These are phyloP conservation scores for Ampelomyces quisqualis DNA, from an alignment of 2,329 filamentous ascomycete species.

Conservation along the genomic window DNA sequence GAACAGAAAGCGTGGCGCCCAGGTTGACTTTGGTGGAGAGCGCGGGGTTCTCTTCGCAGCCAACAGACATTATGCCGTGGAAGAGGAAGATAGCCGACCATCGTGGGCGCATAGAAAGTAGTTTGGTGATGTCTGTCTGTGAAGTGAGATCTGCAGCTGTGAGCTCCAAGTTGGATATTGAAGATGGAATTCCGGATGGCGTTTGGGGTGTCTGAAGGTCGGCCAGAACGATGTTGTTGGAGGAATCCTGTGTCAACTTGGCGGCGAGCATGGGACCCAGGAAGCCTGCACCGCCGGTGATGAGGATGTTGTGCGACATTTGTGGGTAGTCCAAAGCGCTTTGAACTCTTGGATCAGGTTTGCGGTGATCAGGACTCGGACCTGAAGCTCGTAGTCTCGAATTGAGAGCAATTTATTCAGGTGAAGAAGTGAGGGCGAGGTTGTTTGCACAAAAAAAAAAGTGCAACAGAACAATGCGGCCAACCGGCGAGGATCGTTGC, in stretches of 20 bases:
- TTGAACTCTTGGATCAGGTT: not conserved
- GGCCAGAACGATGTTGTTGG: constrained; percentile 3
- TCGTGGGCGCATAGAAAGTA: constrained; percentile 3
- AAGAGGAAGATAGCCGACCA: constrained; percentile 51
- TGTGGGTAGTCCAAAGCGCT: not conserved
- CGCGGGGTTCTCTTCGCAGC: constrained; percentile 59
- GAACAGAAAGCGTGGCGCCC: constrained; percentile 55
- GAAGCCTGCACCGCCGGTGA: constrained; percentile 6
- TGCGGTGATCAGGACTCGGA: not conserved
- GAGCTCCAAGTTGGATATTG: constrained; percentile 1
- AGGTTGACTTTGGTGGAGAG: constrained; percentile 60
- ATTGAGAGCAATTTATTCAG: not conserved
- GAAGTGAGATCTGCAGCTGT: not conserved
- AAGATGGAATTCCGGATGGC: constrained; percentile 2
- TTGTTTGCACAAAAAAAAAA: not conserved
- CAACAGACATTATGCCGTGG: constrained; percentile 65
- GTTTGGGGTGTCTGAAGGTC: constrained; percentile 3
- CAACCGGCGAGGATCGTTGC: not conserved
- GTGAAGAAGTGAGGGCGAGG: not conserved
- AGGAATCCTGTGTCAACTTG: constrained; percentile 1
- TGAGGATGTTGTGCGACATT: constrained; percentile 2
- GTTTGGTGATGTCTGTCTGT: constrained; percentile 1
- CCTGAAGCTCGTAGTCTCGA: not conserved
- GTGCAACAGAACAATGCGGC: not conserved
- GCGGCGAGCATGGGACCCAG: constrained; percentile 7